These are phyloP conservation scores for Malus hybrid DNA, from an alignment of 331 rosid species.

Conservation along the genomic window DNA sequence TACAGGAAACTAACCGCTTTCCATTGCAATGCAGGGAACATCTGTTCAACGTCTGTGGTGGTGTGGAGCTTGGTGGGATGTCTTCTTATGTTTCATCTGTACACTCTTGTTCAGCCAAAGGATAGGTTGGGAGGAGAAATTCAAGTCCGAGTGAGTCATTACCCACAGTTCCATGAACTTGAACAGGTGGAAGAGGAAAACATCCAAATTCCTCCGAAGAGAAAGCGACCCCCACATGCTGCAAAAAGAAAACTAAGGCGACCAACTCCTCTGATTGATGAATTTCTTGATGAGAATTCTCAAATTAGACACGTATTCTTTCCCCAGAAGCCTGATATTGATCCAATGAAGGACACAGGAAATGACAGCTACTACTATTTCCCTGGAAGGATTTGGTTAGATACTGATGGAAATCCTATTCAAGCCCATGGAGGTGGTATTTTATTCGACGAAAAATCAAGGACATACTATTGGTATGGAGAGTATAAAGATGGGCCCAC, in stretches of 20 bases:
- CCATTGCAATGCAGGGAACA: slow-evolving; percentile 72
- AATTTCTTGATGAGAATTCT: slow-evolving; percentile 91
- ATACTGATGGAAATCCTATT: slow-evolving; percentile 80
- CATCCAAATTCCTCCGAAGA: slow-evolving; percentile 78
- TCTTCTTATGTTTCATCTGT: slow-evolving; percentile 57
- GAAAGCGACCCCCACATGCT: slow-evolving; percentile 92
- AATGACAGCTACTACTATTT: slow-evolving; percentile 56
- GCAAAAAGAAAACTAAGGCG: slow-evolving; percentile 69
- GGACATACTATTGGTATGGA: slow-evolving; percentile 95
- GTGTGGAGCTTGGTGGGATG: slow-evolving; percentile 80
- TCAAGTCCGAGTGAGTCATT: slow-evolving; percentile 29
- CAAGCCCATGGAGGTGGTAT: slow-evolving; percentile 99
- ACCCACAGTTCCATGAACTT: slow-evolving; percentile 64
- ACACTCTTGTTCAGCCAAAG: slow-evolving; percentile 29
- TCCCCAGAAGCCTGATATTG: slow-evolving; percentile 57
- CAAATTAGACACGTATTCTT: slow-evolving; percentile 71
- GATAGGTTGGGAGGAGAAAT: slow-evolving; percentile 25
- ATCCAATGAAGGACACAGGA: slow-evolving; percentile 46
- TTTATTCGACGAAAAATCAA: slow-evolving; percentile 49
- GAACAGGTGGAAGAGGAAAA: slow-evolving; percentile 76
- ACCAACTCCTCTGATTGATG: slow-evolving; percentile 71
- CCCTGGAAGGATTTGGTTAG: slow-evolving; percentile 94
- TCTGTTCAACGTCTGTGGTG: slow-evolving; percentile 43
- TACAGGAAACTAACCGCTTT: slow-evolving; percentile 68
- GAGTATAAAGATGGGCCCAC: slow-evolving; percentile 96